Evolutionary conservation across 1,284 basidiomycete species (phyloP).

Genomic region (Cutaneotrichosporon dermatis): DNA sequence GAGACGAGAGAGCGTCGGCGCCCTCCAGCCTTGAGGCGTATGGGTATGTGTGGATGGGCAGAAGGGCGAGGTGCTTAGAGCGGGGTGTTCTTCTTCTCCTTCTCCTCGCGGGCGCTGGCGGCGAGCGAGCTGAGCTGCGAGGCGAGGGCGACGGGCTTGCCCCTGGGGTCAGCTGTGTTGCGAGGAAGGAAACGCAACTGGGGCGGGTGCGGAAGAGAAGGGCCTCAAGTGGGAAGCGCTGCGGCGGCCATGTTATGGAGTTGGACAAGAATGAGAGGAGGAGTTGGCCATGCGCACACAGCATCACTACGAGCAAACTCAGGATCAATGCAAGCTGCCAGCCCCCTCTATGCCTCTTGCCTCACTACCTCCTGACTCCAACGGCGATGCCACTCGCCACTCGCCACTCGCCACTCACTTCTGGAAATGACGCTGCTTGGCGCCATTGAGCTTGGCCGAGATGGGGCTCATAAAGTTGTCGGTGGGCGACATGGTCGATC

Average conservation of each 20-base stretch:
- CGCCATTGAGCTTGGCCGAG: slow-evolving; percentile 78
- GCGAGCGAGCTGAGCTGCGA: slow-evolving; percentile 42
- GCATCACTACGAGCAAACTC: too few species aligned
- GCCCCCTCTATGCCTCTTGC: not conserved
- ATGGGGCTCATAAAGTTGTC: slow-evolving; percentile 86
- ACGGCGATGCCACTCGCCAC: not conserved
- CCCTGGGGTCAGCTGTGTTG: slow-evolving; percentile 12
- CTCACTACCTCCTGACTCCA: not conserved
- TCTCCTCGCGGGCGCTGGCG: slow-evolving; percentile 10
- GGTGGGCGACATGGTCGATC: slow-evolving; percentile 74
- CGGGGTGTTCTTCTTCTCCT: slow-evolving; percentile 9
- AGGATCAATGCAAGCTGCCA: not conserved
- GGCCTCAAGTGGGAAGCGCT: too few species aligned
- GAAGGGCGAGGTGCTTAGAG: not conserved
- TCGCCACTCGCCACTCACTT: slow-evolving; percentile 58
- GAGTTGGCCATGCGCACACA: too few species aligned
- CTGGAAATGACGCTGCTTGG: slow-evolving; percentile 82
- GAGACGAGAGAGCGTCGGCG: too few species aligned
- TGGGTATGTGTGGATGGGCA: not conserved
- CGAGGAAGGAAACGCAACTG: not conserved
- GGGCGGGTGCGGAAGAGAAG: too few species aligned
- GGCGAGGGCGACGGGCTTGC: slow-evolving; percentile 36
- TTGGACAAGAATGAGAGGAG: too few species aligned
- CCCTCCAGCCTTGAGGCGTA: too few species aligned
- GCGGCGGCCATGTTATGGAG: too few species aligned